Base-by-base conservation (phyloP, 306 rosid species). In the Rosa persica region DNA sequence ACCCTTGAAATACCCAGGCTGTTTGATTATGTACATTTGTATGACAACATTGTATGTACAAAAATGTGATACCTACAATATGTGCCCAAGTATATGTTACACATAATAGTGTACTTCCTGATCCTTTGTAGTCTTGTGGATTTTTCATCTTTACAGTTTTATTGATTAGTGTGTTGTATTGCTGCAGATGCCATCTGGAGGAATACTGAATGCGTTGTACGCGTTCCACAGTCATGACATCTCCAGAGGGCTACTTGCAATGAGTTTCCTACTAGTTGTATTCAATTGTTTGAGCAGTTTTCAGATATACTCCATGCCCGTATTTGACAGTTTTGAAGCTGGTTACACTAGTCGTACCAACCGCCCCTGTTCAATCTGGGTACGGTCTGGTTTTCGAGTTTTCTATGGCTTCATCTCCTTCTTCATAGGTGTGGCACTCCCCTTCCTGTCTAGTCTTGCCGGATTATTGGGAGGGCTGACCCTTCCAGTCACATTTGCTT, bases 271-370 rank as follows among this genome's bases (percentile, higher is more conserved):
- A 60, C 87, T 95, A 25, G 99, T 95, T 25, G 99, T 95, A 68
- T 95, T 95, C 81, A 95, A 89, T 78, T 95, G 99, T 80, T 79
- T 95, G 85, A 95, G 99, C 89, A 93, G 99, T 57, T 95, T 91
- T 82, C 99, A 95, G 80, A 95, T 95, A 81, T 95, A 93, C 89
- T 95, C 99, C 4, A 95, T 95, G 99, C 99, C 99, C 1, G 98
- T 90, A 70, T 95, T 95, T 8, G 99, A 95, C 89, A 95, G 98
- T 80, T 95, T 95, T 9, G 99, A 95, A 89, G 99, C 99, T 17
- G 92, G 98, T 66, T 95, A 93, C 90, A 95, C 99, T 0, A 95
- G 99, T 34, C 92, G 99, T 10, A 95, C 98, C 0, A 95, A 93
- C 74, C 97, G 99, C 8, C 99, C 99, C 23, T 95, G 99, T 67